phyloP scores from a whole-genome alignment of 495 filamentous ascomycete species.

The Cetradonia linearis region DNA sequence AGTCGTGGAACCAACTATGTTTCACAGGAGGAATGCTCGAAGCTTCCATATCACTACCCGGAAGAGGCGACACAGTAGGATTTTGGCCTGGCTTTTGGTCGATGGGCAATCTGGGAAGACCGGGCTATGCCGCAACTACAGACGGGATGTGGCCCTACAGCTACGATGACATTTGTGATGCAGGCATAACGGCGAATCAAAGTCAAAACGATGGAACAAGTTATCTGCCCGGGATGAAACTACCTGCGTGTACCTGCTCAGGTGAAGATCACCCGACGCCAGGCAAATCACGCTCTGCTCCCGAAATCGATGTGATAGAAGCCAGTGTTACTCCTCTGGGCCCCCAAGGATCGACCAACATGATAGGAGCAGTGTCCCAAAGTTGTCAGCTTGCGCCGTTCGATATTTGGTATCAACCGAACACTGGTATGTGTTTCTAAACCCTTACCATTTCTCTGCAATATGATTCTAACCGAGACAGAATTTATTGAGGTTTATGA shows the following conservation, averaged over 20 bases:
- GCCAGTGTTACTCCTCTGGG: conserved; percentile 51
- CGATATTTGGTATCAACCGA: conserved; percentile 66
- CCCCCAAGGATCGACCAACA: conserved; percentile 31
- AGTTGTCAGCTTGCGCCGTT: conserved; percentile 66
- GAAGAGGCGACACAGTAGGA: conserved; percentile 54
- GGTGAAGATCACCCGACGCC: conserved; percentile 58
- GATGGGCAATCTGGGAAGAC: conserved; percentile 63
- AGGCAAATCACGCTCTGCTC: conserved; percentile 60
- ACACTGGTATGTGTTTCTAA: conserved; percentile 36
- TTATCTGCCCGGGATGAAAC: conserved; percentile 61
- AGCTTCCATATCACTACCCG: conserved; percentile 66
- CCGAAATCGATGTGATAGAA: conserved; percentile 70
- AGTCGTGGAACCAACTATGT: conserved; percentile 73
- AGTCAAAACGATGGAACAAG: conserved; percentile 58
- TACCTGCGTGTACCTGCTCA: conserved; percentile 59
- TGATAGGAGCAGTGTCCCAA: conserved; percentile 57
- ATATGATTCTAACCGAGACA: conserved; percentile 21
- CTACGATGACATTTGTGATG: conserved; percentile 62
- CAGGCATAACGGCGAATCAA: conserved; percentile 70
- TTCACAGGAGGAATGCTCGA: conserved; percentile 70
- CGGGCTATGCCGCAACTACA: conserved; percentile 58
- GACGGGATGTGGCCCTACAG: conserved; percentile 77
- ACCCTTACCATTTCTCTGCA: background rate
- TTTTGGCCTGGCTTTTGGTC: conserved; percentile 81
- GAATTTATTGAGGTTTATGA: conserved; percentile 58